phyloP scores from a whole-genome alignment of 345 rosid species.

The Firmiana major region DNA sequence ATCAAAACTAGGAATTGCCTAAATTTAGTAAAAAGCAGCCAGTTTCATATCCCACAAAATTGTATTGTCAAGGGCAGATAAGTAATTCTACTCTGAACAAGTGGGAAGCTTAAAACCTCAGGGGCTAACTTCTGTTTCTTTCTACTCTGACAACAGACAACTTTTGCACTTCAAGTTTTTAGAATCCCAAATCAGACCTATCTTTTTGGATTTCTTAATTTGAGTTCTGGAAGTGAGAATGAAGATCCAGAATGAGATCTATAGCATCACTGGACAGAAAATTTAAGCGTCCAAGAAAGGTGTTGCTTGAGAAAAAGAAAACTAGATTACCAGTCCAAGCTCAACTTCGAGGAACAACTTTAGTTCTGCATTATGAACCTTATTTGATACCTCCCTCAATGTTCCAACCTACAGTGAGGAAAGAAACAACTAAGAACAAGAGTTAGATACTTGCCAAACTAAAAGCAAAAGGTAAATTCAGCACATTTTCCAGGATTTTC shows the following conservation, averaged over 20 bases:
- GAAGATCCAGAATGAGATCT: conserved; percentile 7
- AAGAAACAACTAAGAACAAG: background rate
- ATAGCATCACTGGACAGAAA: conserved; percentile 1
- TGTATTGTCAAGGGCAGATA: background rate
- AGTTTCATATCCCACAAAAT: background rate
- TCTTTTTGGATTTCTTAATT: background rate
- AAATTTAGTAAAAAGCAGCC: background rate
- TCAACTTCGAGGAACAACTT: conserved; percentile 74
- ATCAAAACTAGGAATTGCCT: background rate
- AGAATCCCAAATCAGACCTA: background rate
- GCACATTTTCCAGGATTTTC: background rate
- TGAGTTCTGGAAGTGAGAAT: background rate
- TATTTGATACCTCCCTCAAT: conserved; percentile 58
- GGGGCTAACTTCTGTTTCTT: background rate
- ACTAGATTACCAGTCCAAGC: conserved; percentile 49
- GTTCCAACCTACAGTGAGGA: conserved; percentile 55
- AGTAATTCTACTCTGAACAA: background rate
- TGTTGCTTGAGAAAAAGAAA: background rate
- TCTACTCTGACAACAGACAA: background rate
- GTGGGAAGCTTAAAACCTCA: background rate
- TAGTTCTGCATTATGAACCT: conserved; percentile 55
- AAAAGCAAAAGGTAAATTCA: background rate
- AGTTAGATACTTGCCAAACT: background rate
- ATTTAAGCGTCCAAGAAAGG: background rate
- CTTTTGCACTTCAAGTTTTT: background rate